Evolutionary conservation across 1,284 basidiomycete genomes (phyloP).

Genomic region (Apiotrichum porosum): DNA sequence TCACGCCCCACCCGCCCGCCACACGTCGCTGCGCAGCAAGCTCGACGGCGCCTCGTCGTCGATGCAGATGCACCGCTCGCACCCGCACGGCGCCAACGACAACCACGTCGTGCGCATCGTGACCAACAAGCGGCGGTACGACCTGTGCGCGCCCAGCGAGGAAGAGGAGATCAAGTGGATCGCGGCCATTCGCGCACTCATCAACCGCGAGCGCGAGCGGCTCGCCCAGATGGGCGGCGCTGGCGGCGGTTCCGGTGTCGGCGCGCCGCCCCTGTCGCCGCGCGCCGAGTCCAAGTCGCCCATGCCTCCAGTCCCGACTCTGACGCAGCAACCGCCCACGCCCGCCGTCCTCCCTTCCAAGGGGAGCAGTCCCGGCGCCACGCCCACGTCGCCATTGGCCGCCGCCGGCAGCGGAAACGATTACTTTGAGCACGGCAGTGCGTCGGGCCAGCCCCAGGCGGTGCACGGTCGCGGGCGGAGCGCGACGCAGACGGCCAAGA

Average conservation of each 20-base stretch:
- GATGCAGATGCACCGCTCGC: too few species aligned
- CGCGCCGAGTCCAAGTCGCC: not conserved
- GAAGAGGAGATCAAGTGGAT: slow-evolving; percentile 99
- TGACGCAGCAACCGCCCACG: slow-evolving; percentile 38
- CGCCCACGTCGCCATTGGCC: too few species aligned
- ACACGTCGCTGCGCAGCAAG: not conserved
- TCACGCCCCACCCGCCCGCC: not conserved
- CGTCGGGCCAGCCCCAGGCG: slow-evolving; percentile 18
- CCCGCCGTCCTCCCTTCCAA: slow-evolving; percentile 10
- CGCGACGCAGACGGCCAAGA: slow-evolving; percentile 46
- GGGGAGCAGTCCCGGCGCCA: not conserved
- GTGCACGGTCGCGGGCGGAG: slow-evolving; percentile 21
- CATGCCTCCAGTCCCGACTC: slow-evolving; percentile 20
- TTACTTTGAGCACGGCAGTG: too few species aligned
- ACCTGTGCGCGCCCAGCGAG: slow-evolving; percentile 90
- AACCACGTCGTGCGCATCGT: slow-evolving; percentile 88
- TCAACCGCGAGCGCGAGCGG: slow-evolving; percentile 49
- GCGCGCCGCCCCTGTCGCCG: not conserved
- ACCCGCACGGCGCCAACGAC: slow-evolving; percentile 7
- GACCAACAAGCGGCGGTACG: slow-evolving; percentile 81
- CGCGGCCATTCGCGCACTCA: slow-evolving; percentile 83
- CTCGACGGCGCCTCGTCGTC: not conserved
- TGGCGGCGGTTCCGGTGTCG: too few species aligned
- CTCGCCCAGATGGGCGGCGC: not conserved
- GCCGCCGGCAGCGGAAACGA: too few species aligned